Evolutionary conservation across 2,329 filamentous ascomycete genomes (phyloP).

Genomic region (Beauveria bassiana): DNA sequence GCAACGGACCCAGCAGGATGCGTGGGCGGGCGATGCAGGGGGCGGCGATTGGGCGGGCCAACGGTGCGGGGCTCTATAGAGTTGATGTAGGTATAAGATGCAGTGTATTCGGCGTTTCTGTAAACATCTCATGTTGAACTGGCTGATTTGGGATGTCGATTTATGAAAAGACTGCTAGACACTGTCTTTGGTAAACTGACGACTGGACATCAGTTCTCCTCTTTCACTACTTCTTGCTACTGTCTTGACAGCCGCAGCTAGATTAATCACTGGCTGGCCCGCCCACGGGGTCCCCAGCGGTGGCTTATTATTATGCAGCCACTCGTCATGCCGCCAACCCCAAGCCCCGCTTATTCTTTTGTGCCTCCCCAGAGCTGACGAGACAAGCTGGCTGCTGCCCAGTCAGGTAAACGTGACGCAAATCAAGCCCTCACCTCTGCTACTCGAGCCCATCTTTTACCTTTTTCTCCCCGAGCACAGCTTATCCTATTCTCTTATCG

Average conservation of each 20-base stretch:
- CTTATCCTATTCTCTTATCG: background rate
- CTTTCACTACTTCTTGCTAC: no score
- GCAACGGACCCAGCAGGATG: constrained; percentile 1
- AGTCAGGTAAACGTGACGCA: background rate
- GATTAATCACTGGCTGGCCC: background rate
- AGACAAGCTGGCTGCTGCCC: background rate
- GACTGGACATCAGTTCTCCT: no score
- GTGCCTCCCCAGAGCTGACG: background rate
- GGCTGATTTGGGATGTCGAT: no score
- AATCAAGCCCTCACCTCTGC: background rate
- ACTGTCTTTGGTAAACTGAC: no score
- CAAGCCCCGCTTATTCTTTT: constrained; percentile 5
- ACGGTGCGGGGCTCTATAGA: background rate
- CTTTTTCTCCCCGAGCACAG: background rate
- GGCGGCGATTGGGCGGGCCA: background rate
- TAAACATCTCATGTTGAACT: no score
- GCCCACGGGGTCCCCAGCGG: constrained; percentile 3
- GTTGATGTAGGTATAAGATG: background rate
- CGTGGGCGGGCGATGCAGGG: background rate
- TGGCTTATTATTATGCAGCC: constrained; percentile 6
- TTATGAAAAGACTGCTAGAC: no score
- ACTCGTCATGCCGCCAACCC: background rate
- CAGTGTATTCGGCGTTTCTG: background rate
- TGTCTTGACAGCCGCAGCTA: background rate
- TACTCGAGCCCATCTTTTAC: background rate